Conservation (phyloP, 2,329 filamentous ascomycete species). For the Fusarium ramigenum region DNA sequence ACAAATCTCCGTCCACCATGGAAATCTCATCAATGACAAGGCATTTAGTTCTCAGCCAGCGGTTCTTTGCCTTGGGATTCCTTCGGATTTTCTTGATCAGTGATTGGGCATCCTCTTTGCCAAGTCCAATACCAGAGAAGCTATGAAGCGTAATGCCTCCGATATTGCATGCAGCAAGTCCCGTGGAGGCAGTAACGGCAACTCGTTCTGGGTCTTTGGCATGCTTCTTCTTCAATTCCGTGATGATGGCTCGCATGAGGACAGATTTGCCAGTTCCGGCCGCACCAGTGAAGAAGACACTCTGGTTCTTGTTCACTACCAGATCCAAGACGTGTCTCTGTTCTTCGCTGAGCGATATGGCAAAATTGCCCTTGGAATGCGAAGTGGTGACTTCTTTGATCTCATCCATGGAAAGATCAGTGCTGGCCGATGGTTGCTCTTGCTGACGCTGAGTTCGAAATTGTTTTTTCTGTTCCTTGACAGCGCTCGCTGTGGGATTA, state of each 20-base stretch:
- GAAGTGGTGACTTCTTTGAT: conserved; percentile 53
- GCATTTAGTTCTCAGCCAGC: conserved; percentile 89
- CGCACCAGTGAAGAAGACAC: conserved; percentile 97
- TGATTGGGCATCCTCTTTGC: conserved; percentile 83
- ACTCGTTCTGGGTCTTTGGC: conserved; percentile 81
- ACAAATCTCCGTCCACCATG: conserved; percentile 97
- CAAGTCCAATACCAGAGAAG: conserved; percentile 90
- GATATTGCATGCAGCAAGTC: conserved; percentile 95
- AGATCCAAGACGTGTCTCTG: conserved; percentile 85
- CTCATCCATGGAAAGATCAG: conserved; percentile 45
- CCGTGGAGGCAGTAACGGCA: conserved; percentile 94
- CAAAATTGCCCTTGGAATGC: conserved; percentile 47
- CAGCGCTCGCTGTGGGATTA: conserved; percentile 39
- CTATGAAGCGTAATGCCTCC: conserved; percentile 96
- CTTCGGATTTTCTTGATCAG: conserved; percentile 90
- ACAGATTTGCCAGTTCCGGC: conserved; percentile 98
- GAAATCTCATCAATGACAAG: conserved; percentile 95
- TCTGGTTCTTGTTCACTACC: conserved; percentile 81
- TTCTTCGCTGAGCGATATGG: conserved; percentile 82
- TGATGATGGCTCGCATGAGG: conserved; percentile 90
- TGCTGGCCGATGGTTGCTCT: conserved; percentile 54
- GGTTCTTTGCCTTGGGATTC: conserved; percentile 85
- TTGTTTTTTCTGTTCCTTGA: conserved; percentile 77
- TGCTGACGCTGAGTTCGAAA: conserved; percentile 65
- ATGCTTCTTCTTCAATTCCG: conserved; percentile 80